Base-by-base conservation (phyloP, 2,329 filamentous ascomycete species). In the Xylaria sp. region DNA sequence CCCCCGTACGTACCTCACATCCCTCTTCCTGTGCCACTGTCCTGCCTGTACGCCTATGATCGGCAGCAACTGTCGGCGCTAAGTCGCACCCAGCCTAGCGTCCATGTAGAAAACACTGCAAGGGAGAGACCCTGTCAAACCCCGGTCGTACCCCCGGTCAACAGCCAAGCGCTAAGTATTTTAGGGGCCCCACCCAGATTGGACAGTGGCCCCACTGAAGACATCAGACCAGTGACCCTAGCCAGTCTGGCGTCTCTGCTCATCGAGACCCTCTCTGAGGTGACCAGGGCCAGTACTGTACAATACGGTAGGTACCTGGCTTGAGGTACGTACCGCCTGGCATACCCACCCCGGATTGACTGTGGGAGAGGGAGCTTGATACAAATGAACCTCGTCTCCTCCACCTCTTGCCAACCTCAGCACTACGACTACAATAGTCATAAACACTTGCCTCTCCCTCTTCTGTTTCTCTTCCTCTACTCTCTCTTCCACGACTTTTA, bases 321-420 rank as follows among this genome's bases (percentile, higher is more conserved):
- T 7, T 2, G 39, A 45, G n/a, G 42, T 47, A 47, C 6, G 42
- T 47, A 47, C 42, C 4, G 42, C 17, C 24, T 21, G 3, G 42
- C 19, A 27, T 64, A 56, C 64, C 71, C 69, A 73, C 69, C 67
- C 72, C 73, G 56, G 68, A 69, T 64, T 65, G 54, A 68, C 53
- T 67, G 60, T 65, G 57, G 64, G 69, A 64, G 69, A 72, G 72
- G 69, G 68, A 71, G 71, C 74, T 75, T 75, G 72, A 76, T 76
- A 76, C 75, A 77, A 75, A 77, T 77, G 75, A 75, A 75, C 74
- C 72, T 75, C 74, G 50, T 73, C 74, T 75, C 74, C 74, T 72
- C 67, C 68, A 72, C 65, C 65, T 72, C 72, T 71, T 69, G 56
- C 65, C 36, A 56, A 64, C 70, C 65, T 65, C 64, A 34, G 67